These are phyloP conservation scores for Rubroshorea leprosula DNA, from an alignment of 345 rosid species.

Conservation along the genomic window DNA sequence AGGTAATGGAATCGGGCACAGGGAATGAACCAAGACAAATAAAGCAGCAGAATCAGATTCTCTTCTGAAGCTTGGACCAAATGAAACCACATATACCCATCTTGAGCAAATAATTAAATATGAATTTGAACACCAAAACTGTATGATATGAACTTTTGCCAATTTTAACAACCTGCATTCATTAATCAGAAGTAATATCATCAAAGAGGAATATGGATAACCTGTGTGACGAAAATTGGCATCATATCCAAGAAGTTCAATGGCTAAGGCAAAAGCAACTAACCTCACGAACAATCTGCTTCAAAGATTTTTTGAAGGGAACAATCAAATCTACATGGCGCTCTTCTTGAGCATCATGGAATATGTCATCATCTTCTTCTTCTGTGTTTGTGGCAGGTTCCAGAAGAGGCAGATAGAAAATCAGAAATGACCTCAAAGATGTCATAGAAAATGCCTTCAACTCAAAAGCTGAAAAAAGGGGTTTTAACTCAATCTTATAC, in stretches of 20 bases:
- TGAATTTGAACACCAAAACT: too few relatives aligned
- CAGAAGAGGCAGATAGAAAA: slow-evolving; percentile 86
- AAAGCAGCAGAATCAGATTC: too few relatives aligned
- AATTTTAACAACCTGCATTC: too few relatives aligned
- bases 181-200: background rate
- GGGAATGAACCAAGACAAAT: too few relatives aligned
- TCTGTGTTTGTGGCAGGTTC: slow-evolving; percentile 55
- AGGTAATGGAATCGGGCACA: too few relatives aligned
- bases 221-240: too few relatives aligned
- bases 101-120: too few relatives aligned
- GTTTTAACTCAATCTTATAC: slow-evolving; percentile 67
- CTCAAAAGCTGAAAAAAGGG: slow-evolving; percentile 83
- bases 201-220: too few relatives aligned
- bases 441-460: slow-evolving; percentile 69
- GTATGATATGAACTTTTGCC: too few relatives aligned
- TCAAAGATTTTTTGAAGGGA: slow-evolving; percentile 82
- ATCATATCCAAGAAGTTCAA: slow-evolving; percentile 1
- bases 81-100: too few relatives aligned
- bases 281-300: slow-evolving; percentile 90
- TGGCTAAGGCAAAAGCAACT: slow-evolving; percentile 5
- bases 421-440: slow-evolving; percentile 73
- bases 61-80: too few relatives aligned
- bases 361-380: slow-evolving; percentile 70
- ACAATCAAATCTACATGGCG: slow-evolving; percentile 54
- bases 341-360: slow-evolving; percentile 41